Evolutionary conservation across 2,329 filamentous ascomycete species (phyloP).

Genomic region (Simplicillium aogashimaense): DNA sequence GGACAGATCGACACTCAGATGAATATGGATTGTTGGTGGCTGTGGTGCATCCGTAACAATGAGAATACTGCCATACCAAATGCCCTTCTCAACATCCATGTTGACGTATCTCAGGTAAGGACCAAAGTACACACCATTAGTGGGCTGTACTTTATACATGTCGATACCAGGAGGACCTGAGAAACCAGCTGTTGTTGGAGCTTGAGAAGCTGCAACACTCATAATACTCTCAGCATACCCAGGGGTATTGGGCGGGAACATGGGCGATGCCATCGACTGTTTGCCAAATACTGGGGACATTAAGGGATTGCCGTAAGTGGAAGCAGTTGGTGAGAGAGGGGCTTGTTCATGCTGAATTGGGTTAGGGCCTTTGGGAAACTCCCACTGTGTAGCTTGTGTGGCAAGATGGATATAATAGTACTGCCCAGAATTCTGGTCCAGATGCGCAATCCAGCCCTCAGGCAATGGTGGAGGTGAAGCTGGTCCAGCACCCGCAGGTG

Average conservation of each 20-base stretch:
- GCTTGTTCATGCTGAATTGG: slow-evolving; percentile 74
- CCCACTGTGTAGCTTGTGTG: slow-evolving; percentile 95
- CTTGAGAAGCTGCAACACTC: slow-evolving; percentile 64
- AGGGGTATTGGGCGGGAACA: slow-evolving; percentile 72
- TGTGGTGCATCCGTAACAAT: slow-evolving; percentile 85
- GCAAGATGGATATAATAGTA: slow-evolving; percentile 98
- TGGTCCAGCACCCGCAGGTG: slow-evolving; percentile 37
- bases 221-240: slow-evolving; percentile 80
- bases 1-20: slow-evolving; percentile 80
- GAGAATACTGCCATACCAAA: slow-evolving; percentile 90
- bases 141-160: slow-evolving; percentile 86
- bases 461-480: slow-evolving; percentile 86
- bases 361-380: slow-evolving; percentile 92
- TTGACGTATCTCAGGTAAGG: slow-evolving; percentile 94
- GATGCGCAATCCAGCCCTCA: slow-evolving; percentile 95
- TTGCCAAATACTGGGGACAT: slow-evolving; percentile 57
- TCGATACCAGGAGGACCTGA: slow-evolving; percentile 88
- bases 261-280: slow-evolving; percentile 59
- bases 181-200: slow-evolving; percentile 73
- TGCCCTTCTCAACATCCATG: slow-evolving; percentile 85
- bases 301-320: slow-evolving; percentile 65
- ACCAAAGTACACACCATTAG: slow-evolving; percentile 96
- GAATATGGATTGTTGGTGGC: slow-evolving; percentile 91
- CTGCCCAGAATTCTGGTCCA: slow-evolving; percentile 91
- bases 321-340: slow-evolving; percentile 74